These are phyloP conservation scores for Eimeria necatrix DNA, from an alignment of 169 alveolate genomes.

Conservation along the genomic window DNA sequence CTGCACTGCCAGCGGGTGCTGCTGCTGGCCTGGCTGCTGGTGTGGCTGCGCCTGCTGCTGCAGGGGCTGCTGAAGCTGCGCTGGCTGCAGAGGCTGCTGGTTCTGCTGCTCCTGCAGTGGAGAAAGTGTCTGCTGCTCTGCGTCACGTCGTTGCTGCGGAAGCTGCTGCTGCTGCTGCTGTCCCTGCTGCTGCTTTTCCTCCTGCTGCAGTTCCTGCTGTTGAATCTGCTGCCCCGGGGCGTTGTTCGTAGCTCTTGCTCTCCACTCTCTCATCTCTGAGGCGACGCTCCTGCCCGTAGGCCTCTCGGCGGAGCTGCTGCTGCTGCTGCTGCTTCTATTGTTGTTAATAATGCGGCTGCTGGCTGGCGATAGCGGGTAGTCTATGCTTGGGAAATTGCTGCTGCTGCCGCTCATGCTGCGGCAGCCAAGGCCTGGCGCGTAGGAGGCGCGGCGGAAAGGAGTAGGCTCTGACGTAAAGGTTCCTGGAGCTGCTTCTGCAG, in stretches of 20 bases:
- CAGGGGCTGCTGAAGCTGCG: no score
- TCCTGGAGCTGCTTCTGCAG: not conserved
- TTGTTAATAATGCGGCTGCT: not conserved
- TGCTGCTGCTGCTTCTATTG: not conserved
- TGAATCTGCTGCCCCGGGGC: not conserved
- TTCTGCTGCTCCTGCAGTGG: not conserved
- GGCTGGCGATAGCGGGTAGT: not conserved
- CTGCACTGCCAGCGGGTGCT: not conserved
- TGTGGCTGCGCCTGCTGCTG: not conserved
- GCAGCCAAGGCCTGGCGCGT: not conserved
- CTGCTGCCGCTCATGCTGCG: conserved; percentile 72
- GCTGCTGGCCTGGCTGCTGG: not conserved
- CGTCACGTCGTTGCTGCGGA: not conserved
- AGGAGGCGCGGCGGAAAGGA: not conserved
- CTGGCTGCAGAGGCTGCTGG: no score
- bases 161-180: not conserved
- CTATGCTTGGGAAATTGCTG: conserved; percentile 11
- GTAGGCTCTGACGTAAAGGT: conserved; percentile 34
- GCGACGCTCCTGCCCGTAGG: not conserved
- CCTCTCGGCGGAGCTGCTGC: not conserved
- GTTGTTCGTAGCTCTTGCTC: not conserved
- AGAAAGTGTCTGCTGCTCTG: not conserved
- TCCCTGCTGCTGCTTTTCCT: conserved; percentile 3
- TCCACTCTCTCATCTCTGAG: conserved; percentile 1
- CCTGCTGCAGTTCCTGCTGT: conserved; percentile 29